A percentile compares a stretch with the other conserved stretches of the same genome.
These are phyloP conservation scores for Fraxinus greggii DNA, from an alignment of 305 asterid species.

Conservation along the genomic window DNA sequence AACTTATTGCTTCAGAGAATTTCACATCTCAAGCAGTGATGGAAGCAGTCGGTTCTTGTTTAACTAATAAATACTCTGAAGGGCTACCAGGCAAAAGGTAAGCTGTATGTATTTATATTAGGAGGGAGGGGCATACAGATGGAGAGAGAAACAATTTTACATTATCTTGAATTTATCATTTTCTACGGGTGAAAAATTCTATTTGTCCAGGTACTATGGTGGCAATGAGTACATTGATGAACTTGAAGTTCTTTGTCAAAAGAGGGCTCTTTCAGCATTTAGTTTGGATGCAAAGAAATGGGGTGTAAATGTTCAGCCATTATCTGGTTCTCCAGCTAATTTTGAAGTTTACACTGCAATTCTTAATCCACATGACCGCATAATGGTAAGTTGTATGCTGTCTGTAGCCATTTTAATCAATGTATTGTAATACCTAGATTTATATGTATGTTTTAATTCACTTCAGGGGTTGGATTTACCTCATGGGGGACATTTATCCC, in stretches of 20 bases:
- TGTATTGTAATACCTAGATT: neutral
- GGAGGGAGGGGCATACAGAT: neutral
- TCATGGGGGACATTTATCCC: constrained; percentile 86
- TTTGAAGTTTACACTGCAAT: constrained; percentile 77
- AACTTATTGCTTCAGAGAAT: constrained; percentile 94
- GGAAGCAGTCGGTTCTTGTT: constrained; percentile 99
- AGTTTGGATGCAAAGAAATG: constrained; percentile 66
- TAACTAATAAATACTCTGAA: constrained; percentile 92
- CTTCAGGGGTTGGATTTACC: constrained; percentile 88
- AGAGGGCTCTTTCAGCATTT: constrained; percentile 88
- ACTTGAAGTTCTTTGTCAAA: constrained; percentile 87
- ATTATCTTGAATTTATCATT: constrained; percentile 9
- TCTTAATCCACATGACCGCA: constrained; percentile 77
- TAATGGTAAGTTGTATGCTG: constrained; percentile 55
- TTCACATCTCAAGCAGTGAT: constrained; percentile 97
- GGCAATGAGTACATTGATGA: constrained; percentile 86
- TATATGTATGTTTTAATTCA: constrained; percentile 1
- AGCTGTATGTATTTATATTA: neutral
- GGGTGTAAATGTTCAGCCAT: constrained; percentile 91
- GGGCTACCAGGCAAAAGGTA: constrained; percentile 97
- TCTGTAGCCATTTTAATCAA: neutral
- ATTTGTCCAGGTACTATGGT: constrained; percentile 74
- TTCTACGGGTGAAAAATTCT: neutral
- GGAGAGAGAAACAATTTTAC: neutral
- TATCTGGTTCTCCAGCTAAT: constrained; percentile 88